A percentile compares a stretch with the other conserved stretches of the same genome.
phyloP scores from a whole-genome alignment of 805 yeast genomes.

The Barnettozyma botsteinii region DNA sequence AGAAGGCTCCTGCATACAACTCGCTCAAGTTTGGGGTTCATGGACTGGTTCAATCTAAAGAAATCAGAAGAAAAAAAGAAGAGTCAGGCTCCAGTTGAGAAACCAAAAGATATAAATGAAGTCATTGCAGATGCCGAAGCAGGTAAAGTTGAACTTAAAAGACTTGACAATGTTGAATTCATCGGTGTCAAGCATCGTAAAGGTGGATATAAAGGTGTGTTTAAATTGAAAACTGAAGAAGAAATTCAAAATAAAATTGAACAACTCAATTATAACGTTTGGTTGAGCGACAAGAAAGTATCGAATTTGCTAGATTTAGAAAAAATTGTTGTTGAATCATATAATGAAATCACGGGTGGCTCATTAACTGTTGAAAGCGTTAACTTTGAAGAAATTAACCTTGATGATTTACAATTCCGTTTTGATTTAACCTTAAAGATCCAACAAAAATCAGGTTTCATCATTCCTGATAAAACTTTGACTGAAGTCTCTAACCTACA shows the following conservation, averaged over 20 bases:
- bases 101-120: constrained; percentile 23
- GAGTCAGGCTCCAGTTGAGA: constrained; percentile 14
- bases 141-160: constrained; percentile 21
- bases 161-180: constrained; percentile 23
- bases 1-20: constrained; percentile 25
- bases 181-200: constrained; percentile 17
- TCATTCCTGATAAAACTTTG: constrained; percentile 33
- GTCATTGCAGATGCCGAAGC: constrained; percentile 33
- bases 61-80: constrained; percentile 21
- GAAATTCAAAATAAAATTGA: constrained; percentile 3
- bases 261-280: constrained; percentile 16
- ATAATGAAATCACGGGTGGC: constrained; percentile 13
- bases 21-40: constrained; percentile 25
- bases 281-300: constrained; percentile 28
- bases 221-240: constrained; percentile 6
- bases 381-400: constrained; percentile 13
- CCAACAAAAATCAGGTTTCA: constrained; percentile 33
- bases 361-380: constrained; percentile 1
- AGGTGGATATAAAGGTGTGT: constrained; percentile 10
- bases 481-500: constrained; percentile 20
- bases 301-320: constrained; percentile 24
- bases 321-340: constrained; percentile 16
- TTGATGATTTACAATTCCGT: constrained; percentile 28
- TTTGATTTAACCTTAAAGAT: constrained; percentile 30
- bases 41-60: constrained; percentile 36